Conservation (phyloP, 805 yeast species). For the Candida nemodendra region DNA sequence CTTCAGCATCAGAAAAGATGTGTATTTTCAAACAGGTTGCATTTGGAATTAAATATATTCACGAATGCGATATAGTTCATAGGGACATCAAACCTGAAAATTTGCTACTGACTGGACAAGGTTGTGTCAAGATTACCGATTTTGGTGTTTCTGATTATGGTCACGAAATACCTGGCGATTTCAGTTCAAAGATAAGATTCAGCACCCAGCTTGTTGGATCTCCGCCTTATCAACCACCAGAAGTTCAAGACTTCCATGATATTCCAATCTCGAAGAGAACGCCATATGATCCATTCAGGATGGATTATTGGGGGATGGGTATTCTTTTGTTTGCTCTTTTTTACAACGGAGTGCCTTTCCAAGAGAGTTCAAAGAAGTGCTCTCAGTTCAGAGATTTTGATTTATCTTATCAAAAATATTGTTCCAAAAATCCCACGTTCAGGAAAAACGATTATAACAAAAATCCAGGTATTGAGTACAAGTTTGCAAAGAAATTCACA, state of each 20-base stretch:
- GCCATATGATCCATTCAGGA: conserved; percentile 58
- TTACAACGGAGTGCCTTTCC: conserved; percentile 61
- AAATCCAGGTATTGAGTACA: conserved; percentile 76
- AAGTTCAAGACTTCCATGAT: conserved; percentile 57
- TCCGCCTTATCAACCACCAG: conserved; percentile 84
- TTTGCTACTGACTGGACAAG: conserved; percentile 60
- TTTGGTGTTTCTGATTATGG: conserved; percentile 86
- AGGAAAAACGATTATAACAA: conserved; percentile 41
- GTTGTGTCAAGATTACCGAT: conserved; percentile 77
- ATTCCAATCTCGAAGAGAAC: conserved; percentile 33
- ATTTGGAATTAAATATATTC: conserved; percentile 66
- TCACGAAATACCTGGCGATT: conserved; percentile 55
- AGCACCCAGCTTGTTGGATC: conserved; percentile 68
- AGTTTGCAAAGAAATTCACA: conserved; percentile 63
- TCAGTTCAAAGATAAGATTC: conserved; percentile 39
- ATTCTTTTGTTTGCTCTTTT: conserved; percentile 63
- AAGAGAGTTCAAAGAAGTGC: conserved; percentile 42
- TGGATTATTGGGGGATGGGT: conserved; percentile 80
- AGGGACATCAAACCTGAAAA: conserved; percentile 96
- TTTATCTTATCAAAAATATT: conserved; percentile 36
- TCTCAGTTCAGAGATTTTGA: conserved; percentile 60
- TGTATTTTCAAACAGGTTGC: conserved; percentile 75
- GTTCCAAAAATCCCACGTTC: conserved; percentile 38
- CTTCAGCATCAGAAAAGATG: conserved; percentile 51
- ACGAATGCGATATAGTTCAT: conserved; percentile 79